phyloP scores from a whole-genome alignment of 2,329 filamentous ascomycete genomes.

The Hortaea sp. region DNA sequence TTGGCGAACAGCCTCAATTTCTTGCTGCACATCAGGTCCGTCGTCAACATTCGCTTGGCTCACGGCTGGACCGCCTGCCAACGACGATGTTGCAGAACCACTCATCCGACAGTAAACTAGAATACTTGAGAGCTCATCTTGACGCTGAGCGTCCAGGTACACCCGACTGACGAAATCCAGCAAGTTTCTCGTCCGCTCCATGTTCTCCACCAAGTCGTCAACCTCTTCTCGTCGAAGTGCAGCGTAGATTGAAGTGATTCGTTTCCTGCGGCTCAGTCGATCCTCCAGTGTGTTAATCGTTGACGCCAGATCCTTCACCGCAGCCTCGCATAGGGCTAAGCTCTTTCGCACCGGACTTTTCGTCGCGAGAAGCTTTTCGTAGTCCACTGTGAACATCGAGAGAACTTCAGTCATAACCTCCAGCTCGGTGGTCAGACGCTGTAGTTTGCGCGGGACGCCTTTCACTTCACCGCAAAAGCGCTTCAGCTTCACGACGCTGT shows the following conservation, averaged over 20 bases:
- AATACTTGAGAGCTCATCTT: too few relatives aligned
- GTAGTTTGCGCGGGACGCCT: background rate
- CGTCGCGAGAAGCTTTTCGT: background rate
- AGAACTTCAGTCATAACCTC: background rate
- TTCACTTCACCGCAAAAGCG: constrained; percentile 1
- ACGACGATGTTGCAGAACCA: too few relatives aligned
- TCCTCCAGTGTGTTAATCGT: too few relatives aligned
- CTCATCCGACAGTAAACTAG: too few relatives aligned
- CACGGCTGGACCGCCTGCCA: background rate
- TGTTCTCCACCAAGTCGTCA: too few relatives aligned
- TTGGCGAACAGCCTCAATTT: background rate
- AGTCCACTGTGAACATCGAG: background rate
- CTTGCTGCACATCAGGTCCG: background rate
- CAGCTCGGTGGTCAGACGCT: background rate
- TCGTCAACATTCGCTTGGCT: background rate
- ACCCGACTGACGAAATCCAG: too few relatives aligned
- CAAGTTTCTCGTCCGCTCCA: too few relatives aligned
- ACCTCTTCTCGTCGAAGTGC: too few relatives aligned
- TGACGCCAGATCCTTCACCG: too few relatives aligned
- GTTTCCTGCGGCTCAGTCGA: too few relatives aligned
- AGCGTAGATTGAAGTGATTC: too few relatives aligned
- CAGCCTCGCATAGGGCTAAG: background rate
- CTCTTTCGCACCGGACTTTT: background rate
- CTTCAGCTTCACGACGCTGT: background rate
- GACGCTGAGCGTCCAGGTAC: too few relatives aligned